Evolutionary conservation across 2,329 filamentous ascomycete species (phyloP), one percentile per base, ranked within the genome.

Genomic region (Mollisia scopiformis): DNA sequence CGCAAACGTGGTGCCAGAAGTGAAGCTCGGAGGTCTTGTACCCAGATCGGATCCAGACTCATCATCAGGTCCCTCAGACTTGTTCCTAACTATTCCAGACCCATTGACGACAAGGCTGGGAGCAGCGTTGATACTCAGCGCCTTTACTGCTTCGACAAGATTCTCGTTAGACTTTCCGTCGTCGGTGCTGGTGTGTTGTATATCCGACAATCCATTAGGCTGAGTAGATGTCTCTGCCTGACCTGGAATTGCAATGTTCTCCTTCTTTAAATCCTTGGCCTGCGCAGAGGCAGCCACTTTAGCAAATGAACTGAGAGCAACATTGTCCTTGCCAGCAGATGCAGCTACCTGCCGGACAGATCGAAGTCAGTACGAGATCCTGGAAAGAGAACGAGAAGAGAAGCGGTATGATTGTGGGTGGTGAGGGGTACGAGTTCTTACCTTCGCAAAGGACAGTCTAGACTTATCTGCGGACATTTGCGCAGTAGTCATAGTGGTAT

Each of bases 1-100:
- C n/a, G 92, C 93, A 77, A 97, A 97, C 0, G 94, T 97, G 4
- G 92, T 96, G 16, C 92, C 92, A 27, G 94, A 98, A 4, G 92
- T 92, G 69, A 96, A 91, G 74, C 93, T 97, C 78, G 92, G 90
- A 55, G 92, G 91, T 76, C 97, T 97, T 2, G 88, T 93, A 39
- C 82, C 86, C 28, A 88, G 76, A 58, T 89, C 86, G 2, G 86
- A 89, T 68, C 78, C 84, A 2, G 86, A 88, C 71, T 89, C 86
- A 43, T 56, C 62, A 27, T 73, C 69, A 51, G 57, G 56, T 27
- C 55, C 58, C 30, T 71, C 67, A 46, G 66, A 28, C 59, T 71
- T 73, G 37, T 60, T 62, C 41, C 56, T 67, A 43, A 49, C 46
- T 57, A 37, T 55, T 31, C 57, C 55, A 50, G 73, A 75, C 23